Conservation (phyloP, 2,329 filamentous ascomycete species). For the Dactylonectria estremocensis region DNA sequence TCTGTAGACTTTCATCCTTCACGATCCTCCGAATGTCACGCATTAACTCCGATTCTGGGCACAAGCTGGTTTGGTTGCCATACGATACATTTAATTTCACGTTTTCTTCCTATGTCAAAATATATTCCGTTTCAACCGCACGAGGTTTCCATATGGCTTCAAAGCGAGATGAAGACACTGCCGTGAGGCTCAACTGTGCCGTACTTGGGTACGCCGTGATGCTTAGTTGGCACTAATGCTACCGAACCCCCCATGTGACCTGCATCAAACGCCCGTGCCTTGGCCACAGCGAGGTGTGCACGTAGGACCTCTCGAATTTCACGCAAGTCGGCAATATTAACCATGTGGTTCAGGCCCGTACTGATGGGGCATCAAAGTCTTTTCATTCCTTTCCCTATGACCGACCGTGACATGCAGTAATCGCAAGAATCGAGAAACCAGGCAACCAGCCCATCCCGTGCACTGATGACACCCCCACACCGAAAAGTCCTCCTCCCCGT, state of each 20-base stretch:
- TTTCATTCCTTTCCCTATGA: slow-evolving; percentile 63
- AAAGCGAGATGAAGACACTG: neutral
- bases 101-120: neutral
- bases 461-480: slow-evolving; percentile 47
- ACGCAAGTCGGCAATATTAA: slow-evolving; percentile 32
- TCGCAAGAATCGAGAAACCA: slow-evolving; percentile 57
- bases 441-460: slow-evolving; percentile 53
- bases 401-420: slow-evolving; percentile 64
- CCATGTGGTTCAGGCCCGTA: slow-evolving; percentile 42
- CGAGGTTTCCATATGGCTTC: neutral
- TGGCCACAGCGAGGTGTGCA: slow-evolving; percentile 8
- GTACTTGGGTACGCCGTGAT: no score
- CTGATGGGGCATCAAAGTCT: slow-evolving; percentile 53
- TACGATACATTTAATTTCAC: slow-evolving; percentile 12
- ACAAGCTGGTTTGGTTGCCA: slow-evolving; percentile 10
- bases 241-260: neutral
- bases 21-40: slow-evolving; percentile 27
- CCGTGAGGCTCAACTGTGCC: neutral
- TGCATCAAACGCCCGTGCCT: neutral
- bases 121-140: neutral
- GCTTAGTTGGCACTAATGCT: neutral
- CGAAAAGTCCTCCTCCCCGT: slow-evolving; percentile 40
- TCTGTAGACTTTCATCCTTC: slow-evolving; percentile 28
- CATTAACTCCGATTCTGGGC: slow-evolving; percentile 23
- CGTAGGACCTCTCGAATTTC: slow-evolving; percentile 6